These are phyloP conservation scores for Phytopythium sindhum DNA, from an alignment of 352 stramenopile species.

Conservation along the genomic window DNA sequence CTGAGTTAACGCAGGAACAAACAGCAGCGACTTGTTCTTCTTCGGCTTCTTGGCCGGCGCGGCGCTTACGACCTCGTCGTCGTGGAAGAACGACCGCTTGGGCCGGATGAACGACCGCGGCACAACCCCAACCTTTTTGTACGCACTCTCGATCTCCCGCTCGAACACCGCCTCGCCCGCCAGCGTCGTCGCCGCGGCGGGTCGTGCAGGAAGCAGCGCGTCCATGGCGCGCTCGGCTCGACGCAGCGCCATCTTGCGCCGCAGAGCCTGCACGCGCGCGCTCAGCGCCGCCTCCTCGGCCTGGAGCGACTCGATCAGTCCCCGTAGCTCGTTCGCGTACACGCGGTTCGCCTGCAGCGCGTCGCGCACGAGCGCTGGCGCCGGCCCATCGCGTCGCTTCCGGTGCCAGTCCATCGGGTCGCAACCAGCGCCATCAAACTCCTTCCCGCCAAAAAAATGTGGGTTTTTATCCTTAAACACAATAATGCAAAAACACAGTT, in stretches of 20 bases:
- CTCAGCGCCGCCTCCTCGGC: constrained; percentile 38
- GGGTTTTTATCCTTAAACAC: background rate
- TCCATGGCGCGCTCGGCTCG: constrained; percentile 52
- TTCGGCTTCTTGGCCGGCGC: constrained; percentile 16
- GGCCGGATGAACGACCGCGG: constrained; percentile 58
- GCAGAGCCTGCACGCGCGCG: constrained; percentile 38
- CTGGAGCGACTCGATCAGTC: constrained; percentile 22
- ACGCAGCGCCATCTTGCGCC: constrained; percentile 42
- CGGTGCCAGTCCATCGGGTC: background rate
- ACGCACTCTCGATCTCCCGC: constrained; percentile 24
- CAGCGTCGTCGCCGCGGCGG: background rate
- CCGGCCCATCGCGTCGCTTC: background rate
- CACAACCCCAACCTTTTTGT: constrained; percentile 30
- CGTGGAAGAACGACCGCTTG: constrained; percentile 58
- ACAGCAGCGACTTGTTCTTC: background rate
- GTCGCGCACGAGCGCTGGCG: constrained; percentile 6
- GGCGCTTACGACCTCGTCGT: constrained; percentile 19
- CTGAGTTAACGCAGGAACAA: background rate
- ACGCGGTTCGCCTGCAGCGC: constrained; percentile 42
- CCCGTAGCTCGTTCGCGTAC: constrained; percentile 39
- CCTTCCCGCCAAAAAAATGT: background rate
- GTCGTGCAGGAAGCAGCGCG: constrained; percentile 14
- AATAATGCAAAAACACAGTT: too few species aligned
- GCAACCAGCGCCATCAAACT: too few species aligned
- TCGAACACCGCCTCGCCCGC: constrained; percentile 20